Base-by-base conservation (phyloP, 139 green algal species). In the Chara braunii region DNA sequence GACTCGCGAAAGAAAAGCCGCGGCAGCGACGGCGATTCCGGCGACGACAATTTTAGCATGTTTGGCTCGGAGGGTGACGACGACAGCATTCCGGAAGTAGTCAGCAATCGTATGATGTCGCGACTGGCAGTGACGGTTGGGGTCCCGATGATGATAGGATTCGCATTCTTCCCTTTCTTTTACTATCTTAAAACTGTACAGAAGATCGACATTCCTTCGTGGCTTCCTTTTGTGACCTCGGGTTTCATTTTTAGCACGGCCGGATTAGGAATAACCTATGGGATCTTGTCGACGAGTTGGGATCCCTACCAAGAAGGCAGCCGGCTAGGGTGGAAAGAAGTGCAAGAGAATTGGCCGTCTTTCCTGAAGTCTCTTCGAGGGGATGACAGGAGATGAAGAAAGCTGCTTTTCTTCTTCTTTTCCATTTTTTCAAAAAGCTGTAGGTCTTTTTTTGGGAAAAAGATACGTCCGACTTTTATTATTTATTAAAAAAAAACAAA, bases 161-260 rank as follows among this genome's bases (percentile, higher is more conserved):
- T 78, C 26, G 12, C 29, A 2, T 78, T 78, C 48, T 78, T 78
- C 43, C 69, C 69, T 4, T 22, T 77, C 33, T 78, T 78, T 37
- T 78, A 57, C 32, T 78, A 71, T 24, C 69, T 78, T 9, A 78
- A 78, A 51, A 65, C 75, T n/a, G 34, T 78, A 9, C 24, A 70
- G 54, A 71, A 78, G 26, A 51, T 78, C 28, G 69, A 78, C 45
- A 11, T 78, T 14, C 69, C 69, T 33, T 50, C 58, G 18, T 78
- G 64, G 64, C 28, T 78, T 26, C 64, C 67, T 30, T 37, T 73
- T 9, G 22, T 77, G 3, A 42, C 51, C 12, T 71, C 64, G 5
- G 26, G 29, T 11, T 23, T 71, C 14, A 50, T 37, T 14, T 77
- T 78, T 29, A 65, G 69, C 48, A 52, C 32, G 5, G 33, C 69